phyloP scores from a whole-genome alignment of 768 basidiomycete species.

The Boletellus sp. region DNA sequence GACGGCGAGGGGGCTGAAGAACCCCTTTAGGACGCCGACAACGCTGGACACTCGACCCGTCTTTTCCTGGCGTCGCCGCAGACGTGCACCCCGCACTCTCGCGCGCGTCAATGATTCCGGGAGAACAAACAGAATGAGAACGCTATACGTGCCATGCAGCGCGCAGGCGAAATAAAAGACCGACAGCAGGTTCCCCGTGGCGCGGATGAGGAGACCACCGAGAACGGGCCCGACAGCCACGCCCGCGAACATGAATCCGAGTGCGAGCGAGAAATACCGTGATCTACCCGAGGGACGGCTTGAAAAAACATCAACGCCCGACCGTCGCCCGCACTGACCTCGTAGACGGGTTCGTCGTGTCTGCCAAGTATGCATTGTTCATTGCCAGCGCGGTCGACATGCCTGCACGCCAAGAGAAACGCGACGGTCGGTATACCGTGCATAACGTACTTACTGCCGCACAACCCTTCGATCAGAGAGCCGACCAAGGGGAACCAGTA shows the following conservation, averaged over 20 bases:
- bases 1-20: slow-evolving; percentile 68
- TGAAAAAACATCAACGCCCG: neutral
- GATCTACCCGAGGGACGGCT: slow-evolving; percentile 40
- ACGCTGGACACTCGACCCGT: neutral
- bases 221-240: slow-evolving; percentile 74
- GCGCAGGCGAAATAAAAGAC: slow-evolving; percentile 67
- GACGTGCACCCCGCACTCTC: slow-evolving; percentile 34
- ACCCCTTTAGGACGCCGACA: slow-evolving; percentile 38
- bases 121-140: slow-evolving; percentile 54
- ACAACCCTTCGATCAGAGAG: slow-evolving; percentile 61
- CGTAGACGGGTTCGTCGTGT: slow-evolving; percentile 53
- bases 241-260: slow-evolving; percentile 72
- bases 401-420: slow-evolving; percentile 36
- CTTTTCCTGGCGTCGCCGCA: slow-evolving; percentile 16
- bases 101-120: slow-evolving; percentile 72
- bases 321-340: slow-evolving; percentile 38
- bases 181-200: slow-evolving; percentile 50
- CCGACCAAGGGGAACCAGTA: slow-evolving; percentile 77
- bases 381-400: slow-evolving; percentile 47
- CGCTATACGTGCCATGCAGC: slow-evolving; percentile 47
- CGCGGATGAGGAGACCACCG: slow-evolving; percentile 62
- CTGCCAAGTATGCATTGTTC: slow-evolving; percentile 64
- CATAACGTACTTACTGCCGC: slow-evolving; percentile 56
- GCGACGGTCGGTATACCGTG: neutral
- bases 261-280: slow-evolving; percentile 56